Evolutionary conservation across 2,329 filamentous ascomycete species (phyloP), one percentile per base, ranked within the genome.

Genomic region (Ophiostoma sp.): DNA sequence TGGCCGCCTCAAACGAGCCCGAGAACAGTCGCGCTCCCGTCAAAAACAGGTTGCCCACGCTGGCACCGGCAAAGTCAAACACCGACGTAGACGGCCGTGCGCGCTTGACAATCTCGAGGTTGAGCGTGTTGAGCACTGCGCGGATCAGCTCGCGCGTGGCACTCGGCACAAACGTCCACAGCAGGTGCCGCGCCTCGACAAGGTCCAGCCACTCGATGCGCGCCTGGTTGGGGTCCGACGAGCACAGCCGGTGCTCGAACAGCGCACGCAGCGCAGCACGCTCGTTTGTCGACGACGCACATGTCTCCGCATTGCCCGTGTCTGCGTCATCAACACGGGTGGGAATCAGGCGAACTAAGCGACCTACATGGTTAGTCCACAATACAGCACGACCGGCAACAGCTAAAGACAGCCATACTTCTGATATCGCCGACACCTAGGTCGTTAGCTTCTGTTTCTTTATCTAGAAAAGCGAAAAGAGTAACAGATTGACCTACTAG

Each of bases 341-440:
- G 0, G 94, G 94, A 72, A 98, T 97, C 67, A 98, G 85, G 27
- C 95, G 90, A 71, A 98, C 93, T 5, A 98, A 86, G 74, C 95
- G 90, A 79, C 92, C 92, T 94, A 73, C 69, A 23, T 20, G 33
- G 64, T 60, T 5, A 44, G 62, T 23, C 20, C 1, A n/a, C 27
- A 20, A n/a, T 48, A 39, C 44, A 48, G 7, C 17, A 57, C 15
- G 33, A 8, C 4, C 20, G 15, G 13, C 10, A 31, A 39, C 10
- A 41, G 11, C 39, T 41, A 13, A 20, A 35, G 5, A n/a, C 31
- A 31, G 15, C 64, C 69, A n/a, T 70, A 90, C 89, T 92, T 77
- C 91, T 84, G 35, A 93, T 86, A 80, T 94, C 91, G 70, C 91
- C 91, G 76, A 93, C 76, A 41, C 76, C 77, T 77, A 20, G 31